Evolutionary conservation across 805 yeast genomes (phyloP).

Genomic region (Teunomyces aglyptinius): DNA sequence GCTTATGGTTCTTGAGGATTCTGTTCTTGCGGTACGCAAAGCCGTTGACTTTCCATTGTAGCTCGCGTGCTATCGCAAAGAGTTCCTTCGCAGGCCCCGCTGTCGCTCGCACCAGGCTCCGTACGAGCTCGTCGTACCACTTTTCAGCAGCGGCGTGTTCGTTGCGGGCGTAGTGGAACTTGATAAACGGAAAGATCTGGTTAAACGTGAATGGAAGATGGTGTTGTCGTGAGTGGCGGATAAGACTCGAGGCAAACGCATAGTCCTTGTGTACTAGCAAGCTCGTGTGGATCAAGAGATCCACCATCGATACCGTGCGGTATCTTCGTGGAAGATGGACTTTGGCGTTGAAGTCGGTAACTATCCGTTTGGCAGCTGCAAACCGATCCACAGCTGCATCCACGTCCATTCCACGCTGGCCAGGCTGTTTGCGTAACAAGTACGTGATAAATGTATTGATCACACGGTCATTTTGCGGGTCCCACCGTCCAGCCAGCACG

Average conservation of each 20-base stretch:
- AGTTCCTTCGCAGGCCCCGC: slow-evolving; percentile 27
- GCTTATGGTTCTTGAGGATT: slow-evolving; percentile 22
- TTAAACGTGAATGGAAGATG: slow-evolving; percentile 37
- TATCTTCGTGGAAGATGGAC: slow-evolving; percentile 11
- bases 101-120: slow-evolving; percentile 30
- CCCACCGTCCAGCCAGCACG: not conserved
- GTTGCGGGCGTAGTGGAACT: slow-evolving; percentile 30
- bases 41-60: slow-evolving; percentile 37
- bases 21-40: slow-evolving; percentile 26
- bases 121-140: slow-evolving; percentile 37
- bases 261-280: slow-evolving; percentile 33
- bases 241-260: slow-evolving; percentile 30
- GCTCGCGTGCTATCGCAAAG: slow-evolving; percentile 32
- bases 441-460: slow-evolving; percentile 10
- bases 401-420: slow-evolving; percentile 15
- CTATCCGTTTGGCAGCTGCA: slow-evolving; percentile 26
- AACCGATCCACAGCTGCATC: slow-evolving; percentile 12
- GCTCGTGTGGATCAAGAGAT: slow-evolving; percentile 30
- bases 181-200: slow-evolving; percentile 39
- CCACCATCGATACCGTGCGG: slow-evolving; percentile 24
- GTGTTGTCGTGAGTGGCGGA: slow-evolving; percentile 22
- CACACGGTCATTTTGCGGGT: slow-evolving; percentile 9
- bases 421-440: slow-evolving; percentile 7
- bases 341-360: slow-evolving; percentile 20
- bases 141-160: slow-evolving; percentile 30